Evolutionary conservation across 345 rosid genomes (phyloP).

Genomic region (Linum trigynum): DNA sequence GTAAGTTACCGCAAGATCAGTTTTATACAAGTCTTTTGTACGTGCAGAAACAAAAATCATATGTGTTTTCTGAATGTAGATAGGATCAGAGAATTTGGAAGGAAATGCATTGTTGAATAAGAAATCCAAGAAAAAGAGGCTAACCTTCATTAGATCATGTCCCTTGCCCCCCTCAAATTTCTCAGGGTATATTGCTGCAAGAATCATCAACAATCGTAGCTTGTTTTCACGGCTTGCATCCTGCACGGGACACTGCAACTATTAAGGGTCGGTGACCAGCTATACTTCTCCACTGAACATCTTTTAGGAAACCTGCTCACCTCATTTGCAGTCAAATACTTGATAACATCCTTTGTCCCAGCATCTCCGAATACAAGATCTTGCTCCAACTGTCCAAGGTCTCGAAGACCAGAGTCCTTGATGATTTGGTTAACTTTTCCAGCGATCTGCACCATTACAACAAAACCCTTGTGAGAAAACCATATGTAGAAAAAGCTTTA

Average conservation of each 20-base stretch:
- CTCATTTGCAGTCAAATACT: constrained; percentile 70
- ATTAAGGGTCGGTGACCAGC: constrained; percentile 1
- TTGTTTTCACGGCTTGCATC: constrained; percentile 83
- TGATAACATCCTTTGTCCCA: constrained; percentile 87
- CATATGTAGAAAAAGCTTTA: background rate
- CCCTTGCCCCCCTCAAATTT: constrained; percentile 93
- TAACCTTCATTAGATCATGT: constrained; percentile 84
- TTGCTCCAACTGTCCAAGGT: constrained; percentile 94
- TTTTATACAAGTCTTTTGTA: no score
- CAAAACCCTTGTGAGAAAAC: background rate
- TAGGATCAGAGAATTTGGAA: no score
- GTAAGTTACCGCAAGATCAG: background rate
- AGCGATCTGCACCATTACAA: constrained; percentile 65
- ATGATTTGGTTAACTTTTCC: constrained; percentile 78
- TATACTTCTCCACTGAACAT: constrained; percentile 5
- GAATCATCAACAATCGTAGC: constrained; percentile 91
- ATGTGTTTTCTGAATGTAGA: no score
- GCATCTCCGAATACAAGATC: constrained; percentile 99
- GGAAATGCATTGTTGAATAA: no score
- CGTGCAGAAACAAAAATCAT: no score
- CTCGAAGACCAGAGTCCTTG: constrained; percentile 75
- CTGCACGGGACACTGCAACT: constrained; percentile 39
- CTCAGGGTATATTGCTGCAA: constrained; percentile 87
- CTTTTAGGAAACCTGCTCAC: constrained; percentile 25
- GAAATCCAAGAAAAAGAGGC: background rate